Conservation (phyloP, 441 rosid species). For the Omphalea diandra region DNA sequence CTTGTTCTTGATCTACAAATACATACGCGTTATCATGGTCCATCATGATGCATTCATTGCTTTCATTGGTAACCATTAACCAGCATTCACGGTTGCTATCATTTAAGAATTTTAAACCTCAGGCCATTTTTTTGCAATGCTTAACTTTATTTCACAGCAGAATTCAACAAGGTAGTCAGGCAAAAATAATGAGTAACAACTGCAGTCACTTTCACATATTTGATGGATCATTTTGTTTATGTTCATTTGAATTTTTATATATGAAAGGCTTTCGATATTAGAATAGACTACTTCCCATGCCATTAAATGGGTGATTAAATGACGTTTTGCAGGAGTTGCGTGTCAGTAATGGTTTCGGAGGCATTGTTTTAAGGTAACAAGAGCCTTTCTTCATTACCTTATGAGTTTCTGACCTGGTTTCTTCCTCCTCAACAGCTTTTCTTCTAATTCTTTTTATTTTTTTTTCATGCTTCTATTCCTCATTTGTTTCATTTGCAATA, state of each 20-base stretch:
- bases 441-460: not conserved
- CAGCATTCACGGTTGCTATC: not conserved
- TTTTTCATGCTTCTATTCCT: not conserved
- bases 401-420: not conserved
- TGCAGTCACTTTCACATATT: not conserved
- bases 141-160: not conserved
- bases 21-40: not conserved
- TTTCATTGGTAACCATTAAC: not conserved
- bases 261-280: constrained; percentile 3
- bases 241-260: not conserved
- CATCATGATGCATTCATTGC: not conserved
- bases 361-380: constrained; percentile 79
- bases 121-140: not conserved
- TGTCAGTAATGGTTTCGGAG: constrained; percentile 78
- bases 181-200: not conserved
- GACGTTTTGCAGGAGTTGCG: constrained; percentile 74
- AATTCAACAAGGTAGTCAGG: not conserved
- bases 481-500: not conserved
- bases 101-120: not conserved
- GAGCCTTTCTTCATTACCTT: constrained; percentile 9
- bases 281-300: constrained; percentile 4
- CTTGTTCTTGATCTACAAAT: too few species aligned
- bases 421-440: not conserved
- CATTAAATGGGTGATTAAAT: constrained; percentile 14
- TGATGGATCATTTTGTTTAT: not conserved